Percentiles rank a stretch among this genome's conserved stretches.
Conservation (phyloP, 495 filamentous ascomycete species). For the Talaromyces trachyspermus region DNA sequence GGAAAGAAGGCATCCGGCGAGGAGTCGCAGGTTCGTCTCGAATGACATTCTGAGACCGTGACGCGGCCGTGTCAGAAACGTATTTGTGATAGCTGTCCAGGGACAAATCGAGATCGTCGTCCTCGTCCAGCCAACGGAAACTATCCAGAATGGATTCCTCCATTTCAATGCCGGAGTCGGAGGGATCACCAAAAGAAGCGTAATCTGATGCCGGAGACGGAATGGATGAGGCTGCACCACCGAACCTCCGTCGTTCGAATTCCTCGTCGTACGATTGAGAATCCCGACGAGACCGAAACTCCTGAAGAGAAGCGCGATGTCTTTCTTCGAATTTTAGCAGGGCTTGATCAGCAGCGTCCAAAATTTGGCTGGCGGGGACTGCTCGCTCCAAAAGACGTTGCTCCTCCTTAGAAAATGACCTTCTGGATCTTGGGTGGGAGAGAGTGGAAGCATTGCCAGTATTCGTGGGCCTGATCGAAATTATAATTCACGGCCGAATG, state of each 20-base stretch:
- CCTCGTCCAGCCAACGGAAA: slow-evolving; percentile 76
- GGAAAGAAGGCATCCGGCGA: slow-evolving; percentile 34
- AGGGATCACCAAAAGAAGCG: slow-evolving; percentile 6
- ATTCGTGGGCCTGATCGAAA: slow-evolving; percentile 41
- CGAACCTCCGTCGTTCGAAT: too few species aligned
- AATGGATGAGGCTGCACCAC: too few species aligned
- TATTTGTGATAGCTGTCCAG: slow-evolving; percentile 48
- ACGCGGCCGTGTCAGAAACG: slow-evolving; percentile 24
- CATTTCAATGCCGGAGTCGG: slow-evolving; percentile 33
- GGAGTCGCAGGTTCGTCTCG: slow-evolving; percentile 12
- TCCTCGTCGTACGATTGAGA: too few species aligned
- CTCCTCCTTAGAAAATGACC: slow-evolving; percentile 68
- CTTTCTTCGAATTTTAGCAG: slow-evolving; percentile 41
- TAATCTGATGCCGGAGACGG: slow-evolving; percentile 14
- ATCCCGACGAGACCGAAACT: too few species aligned
- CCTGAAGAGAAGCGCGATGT: slow-evolving; percentile 5
- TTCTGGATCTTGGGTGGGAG: slow-evolving; percentile 65
- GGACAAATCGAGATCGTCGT: slow-evolving; percentile 64
- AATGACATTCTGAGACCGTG: not conserved
- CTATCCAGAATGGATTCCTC: slow-evolving; percentile 54
- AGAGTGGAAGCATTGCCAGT: slow-evolving; percentile 63
- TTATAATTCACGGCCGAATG: slow-evolving; percentile 22
- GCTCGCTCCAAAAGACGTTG: slow-evolving; percentile 44
- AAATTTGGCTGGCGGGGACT: slow-evolving; percentile 43
- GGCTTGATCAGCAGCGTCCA: slow-evolving; percentile 66